These are phyloP conservation scores for Rhazya stricta DNA, from an alignment of 257 asterid genomes.

Conservation along the genomic window DNA sequence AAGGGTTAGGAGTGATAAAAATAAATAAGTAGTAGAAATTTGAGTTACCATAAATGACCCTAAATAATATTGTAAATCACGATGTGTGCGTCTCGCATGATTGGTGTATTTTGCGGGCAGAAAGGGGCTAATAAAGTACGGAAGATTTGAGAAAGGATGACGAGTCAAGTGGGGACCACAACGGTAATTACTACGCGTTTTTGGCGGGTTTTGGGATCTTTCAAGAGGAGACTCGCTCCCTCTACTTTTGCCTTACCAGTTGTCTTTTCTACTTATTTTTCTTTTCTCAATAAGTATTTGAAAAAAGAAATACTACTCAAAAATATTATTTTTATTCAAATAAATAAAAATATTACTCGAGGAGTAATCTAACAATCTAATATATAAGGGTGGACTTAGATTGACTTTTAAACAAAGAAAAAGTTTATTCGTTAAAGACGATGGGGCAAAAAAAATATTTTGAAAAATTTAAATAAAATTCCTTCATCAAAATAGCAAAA, in stretches of 20 bases:
- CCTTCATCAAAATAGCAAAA: too few species aligned
- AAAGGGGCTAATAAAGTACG: slow-evolving; percentile 1
- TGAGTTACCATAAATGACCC: neutral
- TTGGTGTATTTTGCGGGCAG: neutral
- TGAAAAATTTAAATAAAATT: too few species aligned
- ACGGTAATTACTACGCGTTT: neutral
- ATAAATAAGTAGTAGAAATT: neutral
- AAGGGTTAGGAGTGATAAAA: neutral
- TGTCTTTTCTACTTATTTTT: neutral
- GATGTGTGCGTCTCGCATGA: neutral
- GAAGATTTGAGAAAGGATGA: neutral
- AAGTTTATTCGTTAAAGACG: too few species aligned
- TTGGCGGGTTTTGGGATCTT: slow-evolving; percentile 10
- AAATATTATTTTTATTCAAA: too few species aligned
- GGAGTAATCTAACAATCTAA: too few species aligned
- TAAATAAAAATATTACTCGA: too few species aligned
- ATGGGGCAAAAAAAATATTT: too few species aligned
- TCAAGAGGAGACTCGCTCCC: slow-evolving; percentile 14
- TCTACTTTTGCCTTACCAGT: neutral
- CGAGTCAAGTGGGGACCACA: slow-evolving; percentile 5
- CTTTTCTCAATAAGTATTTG: neutral
- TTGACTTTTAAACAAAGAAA: too few species aligned
- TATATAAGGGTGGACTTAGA: too few species aligned
- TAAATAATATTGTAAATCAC: neutral
- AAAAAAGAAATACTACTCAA: too few species aligned